These are phyloP conservation scores for Carex littledalei DNA, from an alignment of 176 grass and related monocot genomes.

Conservation along the genomic window DNA sequence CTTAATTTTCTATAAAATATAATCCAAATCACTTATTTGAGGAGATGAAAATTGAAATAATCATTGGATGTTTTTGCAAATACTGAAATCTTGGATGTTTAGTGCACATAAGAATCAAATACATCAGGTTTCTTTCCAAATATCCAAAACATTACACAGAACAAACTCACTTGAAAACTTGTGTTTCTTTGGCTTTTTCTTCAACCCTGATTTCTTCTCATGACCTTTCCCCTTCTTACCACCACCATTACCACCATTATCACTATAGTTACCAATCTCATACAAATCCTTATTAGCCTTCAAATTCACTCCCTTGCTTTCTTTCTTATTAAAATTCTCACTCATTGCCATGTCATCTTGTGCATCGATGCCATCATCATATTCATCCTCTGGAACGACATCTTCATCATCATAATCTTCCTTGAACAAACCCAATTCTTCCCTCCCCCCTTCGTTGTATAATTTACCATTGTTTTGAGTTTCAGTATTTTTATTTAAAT, in stretches of 20 bases:
- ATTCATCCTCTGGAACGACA: conserved; percentile 82
- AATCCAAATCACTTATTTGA: neutral
- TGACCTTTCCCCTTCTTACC: conserved; percentile 40
- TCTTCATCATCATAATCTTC: conserved; percentile 41
- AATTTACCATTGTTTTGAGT: conserved; percentile 46
- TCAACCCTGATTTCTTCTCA: conserved; percentile 65
- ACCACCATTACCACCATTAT: conserved; percentile 22
- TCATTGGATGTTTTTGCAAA: neutral
- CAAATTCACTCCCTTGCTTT: neutral
- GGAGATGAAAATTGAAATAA: neutral
- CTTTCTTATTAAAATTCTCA: conserved; percentile 8
- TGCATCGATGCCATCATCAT: conserved; percentile 71
- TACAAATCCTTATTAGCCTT: neutral
- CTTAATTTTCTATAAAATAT: neutral
- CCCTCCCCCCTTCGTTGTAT: conserved; percentile 78
- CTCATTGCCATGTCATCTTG: conserved; percentile 47
- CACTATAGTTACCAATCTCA: conserved; percentile 9
- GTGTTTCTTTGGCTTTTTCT: conserved; percentile 64
- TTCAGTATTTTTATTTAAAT: conserved; percentile 14
- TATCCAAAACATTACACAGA: conserved; percentile 3
- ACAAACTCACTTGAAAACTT: conserved; percentile 65
- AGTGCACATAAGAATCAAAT: neutral
- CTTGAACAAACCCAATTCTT: conserved; percentile 69
- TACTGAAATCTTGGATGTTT: neutral
- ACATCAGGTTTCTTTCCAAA: neutral